Percentiles rank a stretch among this genome's conserved stretches.
Conservation (phyloP, 1,284 basidiomycete species). For the Ceratobasidium theobromae region DNA sequence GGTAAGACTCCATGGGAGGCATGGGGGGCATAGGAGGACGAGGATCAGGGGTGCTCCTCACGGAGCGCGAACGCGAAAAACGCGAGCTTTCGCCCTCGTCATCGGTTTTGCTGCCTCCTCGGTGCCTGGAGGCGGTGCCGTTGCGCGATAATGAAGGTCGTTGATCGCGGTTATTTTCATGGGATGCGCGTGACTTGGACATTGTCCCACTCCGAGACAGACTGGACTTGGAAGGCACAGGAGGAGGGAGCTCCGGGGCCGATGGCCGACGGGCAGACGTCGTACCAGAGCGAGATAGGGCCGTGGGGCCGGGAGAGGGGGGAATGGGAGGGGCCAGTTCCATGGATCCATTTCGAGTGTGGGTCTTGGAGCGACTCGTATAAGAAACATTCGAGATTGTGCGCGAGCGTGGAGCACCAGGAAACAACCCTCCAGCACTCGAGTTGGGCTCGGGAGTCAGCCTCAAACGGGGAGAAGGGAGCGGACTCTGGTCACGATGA, state of each 20-base stretch:
- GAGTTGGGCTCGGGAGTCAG: background rate
- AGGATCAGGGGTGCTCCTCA: background rate
- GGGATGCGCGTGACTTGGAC: constrained; percentile 1
- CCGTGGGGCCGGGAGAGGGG: background rate
- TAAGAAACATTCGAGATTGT: constrained; percentile 25
- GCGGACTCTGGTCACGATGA: constrained; percentile 1
- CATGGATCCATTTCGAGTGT: constrained; percentile 12
- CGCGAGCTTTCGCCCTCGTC: constrained; percentile 27
- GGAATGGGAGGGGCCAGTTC: background rate
- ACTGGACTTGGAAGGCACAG: background rate
- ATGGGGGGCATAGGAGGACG: constrained; percentile 27
- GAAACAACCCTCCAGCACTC: background rate
- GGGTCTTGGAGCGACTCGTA: constrained; percentile 11
- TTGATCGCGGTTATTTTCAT: background rate
- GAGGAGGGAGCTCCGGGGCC: background rate
- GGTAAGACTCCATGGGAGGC: constrained; percentile 23
- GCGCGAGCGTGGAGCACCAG: background rate
- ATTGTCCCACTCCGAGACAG: constrained; percentile 19
- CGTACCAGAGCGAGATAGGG: constrained; percentile 17
- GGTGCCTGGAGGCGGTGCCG: constrained; percentile 5
- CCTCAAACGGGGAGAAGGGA: constrained; percentile 13
- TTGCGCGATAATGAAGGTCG: background rate
- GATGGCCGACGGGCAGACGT: constrained; percentile 3
- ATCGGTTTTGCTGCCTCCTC: constrained; percentile 25
- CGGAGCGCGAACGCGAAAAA: constrained; percentile 21